phyloP scores from a whole-genome alignment of 805 yeast genomes.

The Kodamaea fukazawae region DNA sequence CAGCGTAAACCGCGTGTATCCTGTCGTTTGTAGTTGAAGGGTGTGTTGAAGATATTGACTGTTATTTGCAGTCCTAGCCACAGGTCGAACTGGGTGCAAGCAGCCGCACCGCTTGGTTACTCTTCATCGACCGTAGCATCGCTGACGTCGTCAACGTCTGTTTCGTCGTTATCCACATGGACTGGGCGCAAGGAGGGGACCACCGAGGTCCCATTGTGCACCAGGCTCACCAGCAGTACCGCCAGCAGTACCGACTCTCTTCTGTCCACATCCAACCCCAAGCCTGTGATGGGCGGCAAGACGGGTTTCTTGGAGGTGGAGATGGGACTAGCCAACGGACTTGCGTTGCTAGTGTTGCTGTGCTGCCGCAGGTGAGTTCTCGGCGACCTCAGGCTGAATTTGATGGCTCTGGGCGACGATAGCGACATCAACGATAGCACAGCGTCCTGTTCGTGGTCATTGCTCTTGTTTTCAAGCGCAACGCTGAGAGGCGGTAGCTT shows the following conservation, averaged over 20 bases:
- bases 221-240: conserved; percentile 5
- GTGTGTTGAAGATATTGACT: no score
- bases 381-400: conserved; percentile 10
- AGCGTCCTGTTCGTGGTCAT: conserved; percentile 51
- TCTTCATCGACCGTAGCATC: conserved; percentile 15
- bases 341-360: conserved; percentile 10
- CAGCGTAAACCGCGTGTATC: no score
- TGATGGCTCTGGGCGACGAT: conserved; percentile 44
- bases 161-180: conserved; percentile 14
- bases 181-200: no score
- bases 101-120: no score
- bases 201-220: no score
- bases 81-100: no score
- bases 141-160: conserved; percentile 14
- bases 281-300: conserved; percentile 12
- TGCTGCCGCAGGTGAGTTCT: conserved; percentile 11
- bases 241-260: conserved; percentile 8
- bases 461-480: conserved; percentile 17
- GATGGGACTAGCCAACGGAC: conserved; percentile 14
- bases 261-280: conserved; percentile 6
- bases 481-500: conserved; percentile 31
- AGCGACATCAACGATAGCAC: conserved; percentile 54
- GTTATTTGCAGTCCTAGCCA: no score
- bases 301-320: conserved; percentile 4
- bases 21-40: no score